A percentile compares a stretch with the other conserved stretches of the same genome.
Evolutionary conservation across 1,139 yeast genomes (phyloP).

Genomic region (Blastobotrys serpentis): DNA sequence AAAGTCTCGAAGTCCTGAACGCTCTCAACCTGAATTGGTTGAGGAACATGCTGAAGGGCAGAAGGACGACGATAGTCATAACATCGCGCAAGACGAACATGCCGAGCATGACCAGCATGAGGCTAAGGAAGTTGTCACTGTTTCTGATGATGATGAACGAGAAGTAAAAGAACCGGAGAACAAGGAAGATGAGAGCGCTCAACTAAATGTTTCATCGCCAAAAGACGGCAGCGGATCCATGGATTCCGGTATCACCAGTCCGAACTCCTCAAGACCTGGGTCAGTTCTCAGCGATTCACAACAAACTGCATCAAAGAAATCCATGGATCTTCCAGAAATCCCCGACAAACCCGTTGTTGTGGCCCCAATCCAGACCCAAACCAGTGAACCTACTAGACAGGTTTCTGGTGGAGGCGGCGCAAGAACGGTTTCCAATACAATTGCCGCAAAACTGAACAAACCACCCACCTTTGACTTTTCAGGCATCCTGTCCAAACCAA

Average conservation of each 20-base stretch:
- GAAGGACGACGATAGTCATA: constrained; percentile 11
- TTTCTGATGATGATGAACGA: constrained; percentile 2
- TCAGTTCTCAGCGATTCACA: not conserved
- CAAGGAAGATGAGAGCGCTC: too few relatives aligned
- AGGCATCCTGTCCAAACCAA: constrained; percentile 33
- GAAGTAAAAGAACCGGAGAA: too few relatives aligned
- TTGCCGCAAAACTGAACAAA: constrained; percentile 24
- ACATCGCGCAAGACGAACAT: too few relatives aligned
- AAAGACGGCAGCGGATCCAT: not conserved
- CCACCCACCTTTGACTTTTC: constrained; percentile 39
- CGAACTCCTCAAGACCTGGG: constrained; percentile 3
- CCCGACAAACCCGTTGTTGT: constrained; percentile 5
- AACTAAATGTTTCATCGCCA: not conserved
- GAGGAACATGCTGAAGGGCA: constrained; percentile 11
- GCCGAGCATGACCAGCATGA: not conserved
- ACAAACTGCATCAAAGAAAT: not conserved
- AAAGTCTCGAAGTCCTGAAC: constrained; percentile 19
- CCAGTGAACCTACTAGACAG: too few relatives aligned
- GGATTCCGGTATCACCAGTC: constrained; percentile 1
- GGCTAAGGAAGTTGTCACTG: not conserved
- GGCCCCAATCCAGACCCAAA: too few relatives aligned
- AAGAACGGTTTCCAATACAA: not conserved
- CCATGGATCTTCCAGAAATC: constrained; percentile 7
- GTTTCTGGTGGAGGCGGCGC: too few relatives aligned
- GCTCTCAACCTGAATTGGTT: not conserved